Conservation (phyloP, 345 rosid genomes). For the Acer saccharum region DNA sequence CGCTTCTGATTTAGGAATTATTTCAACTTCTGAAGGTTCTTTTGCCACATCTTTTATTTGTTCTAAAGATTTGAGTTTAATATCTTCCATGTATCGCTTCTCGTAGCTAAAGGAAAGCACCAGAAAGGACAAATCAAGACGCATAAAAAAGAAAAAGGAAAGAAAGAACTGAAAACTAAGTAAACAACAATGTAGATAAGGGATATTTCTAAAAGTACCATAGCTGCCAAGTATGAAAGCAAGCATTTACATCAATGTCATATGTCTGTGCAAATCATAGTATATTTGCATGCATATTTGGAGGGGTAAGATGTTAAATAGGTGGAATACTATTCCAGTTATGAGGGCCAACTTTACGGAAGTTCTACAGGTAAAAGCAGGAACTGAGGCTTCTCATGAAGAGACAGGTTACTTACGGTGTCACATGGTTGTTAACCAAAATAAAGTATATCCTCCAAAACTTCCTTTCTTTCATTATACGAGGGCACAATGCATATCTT, state of each 20-base stretch:
- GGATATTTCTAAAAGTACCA: background rate
- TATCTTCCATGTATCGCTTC: constrained; percentile 47
- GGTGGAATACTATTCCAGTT: background rate
- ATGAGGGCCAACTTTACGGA: background rate
- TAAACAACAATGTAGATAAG: background rate
- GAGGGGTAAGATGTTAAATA: background rate
- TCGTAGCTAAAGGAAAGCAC: constrained; percentile 44
- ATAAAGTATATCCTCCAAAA: constrained; percentile 75
- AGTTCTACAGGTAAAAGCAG: background rate
- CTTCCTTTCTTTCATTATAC: constrained; percentile 63
- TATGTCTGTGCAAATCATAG: background rate
- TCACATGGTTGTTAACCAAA: constrained; percentile 52
- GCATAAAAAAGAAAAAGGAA: too few species aligned
- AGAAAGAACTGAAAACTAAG: background rate
- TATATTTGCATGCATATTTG: background rate
- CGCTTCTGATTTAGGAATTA: constrained; percentile 29
- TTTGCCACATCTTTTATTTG: constrained; percentile 26
- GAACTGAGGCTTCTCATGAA: constrained; percentile 5
- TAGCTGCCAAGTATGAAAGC: background rate
- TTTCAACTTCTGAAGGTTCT: constrained; percentile 25
- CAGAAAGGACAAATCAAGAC: constrained; percentile 2
- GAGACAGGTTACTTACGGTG: constrained; percentile 41
- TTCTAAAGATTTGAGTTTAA: constrained; percentile 30
- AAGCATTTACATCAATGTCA: background rate
- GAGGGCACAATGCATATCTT: constrained; percentile 66